These are phyloP conservation scores for Fusarium sp. DNA, from an alignment of 2,329 filamentous ascomycete genomes.

Conservation along the genomic window DNA sequence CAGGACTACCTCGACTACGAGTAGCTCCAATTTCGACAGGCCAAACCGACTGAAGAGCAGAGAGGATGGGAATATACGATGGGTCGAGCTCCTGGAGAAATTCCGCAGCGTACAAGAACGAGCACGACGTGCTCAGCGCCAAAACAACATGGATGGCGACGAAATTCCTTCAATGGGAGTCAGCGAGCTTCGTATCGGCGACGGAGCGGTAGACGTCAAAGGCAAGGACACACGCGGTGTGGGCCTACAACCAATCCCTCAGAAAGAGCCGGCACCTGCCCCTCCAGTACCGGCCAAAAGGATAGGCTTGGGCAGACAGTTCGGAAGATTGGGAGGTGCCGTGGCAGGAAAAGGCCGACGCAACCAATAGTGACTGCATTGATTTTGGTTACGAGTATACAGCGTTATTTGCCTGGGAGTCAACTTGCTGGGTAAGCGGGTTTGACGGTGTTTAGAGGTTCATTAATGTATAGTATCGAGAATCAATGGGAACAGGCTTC, in stretches of 20 bases:
- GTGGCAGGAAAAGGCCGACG: conserved; percentile 75
- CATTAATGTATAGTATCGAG: conserved; percentile 42
- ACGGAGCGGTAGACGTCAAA: conserved; percentile 58
- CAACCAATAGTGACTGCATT: conserved; percentile 48
- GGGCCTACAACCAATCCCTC: conserved; percentile 59
- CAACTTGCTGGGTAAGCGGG: conserved; percentile 12
- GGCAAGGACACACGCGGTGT: conserved; percentile 58
- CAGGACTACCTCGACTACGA: conserved; percentile 64
- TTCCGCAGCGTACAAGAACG: conserved; percentile 93
- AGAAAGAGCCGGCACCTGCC: conserved; percentile 63
- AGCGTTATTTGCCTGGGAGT: conserved; percentile 21
- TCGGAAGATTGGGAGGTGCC: conserved; percentile 80
- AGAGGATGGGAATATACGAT: conserved; percentile 88
- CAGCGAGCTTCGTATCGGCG: conserved; percentile 59
- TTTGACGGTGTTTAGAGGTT: conserved; percentile 12
- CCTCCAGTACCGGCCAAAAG: conserved; percentile 68
- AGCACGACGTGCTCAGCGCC: conserved; percentile 78
- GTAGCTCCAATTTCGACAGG: conserved; percentile 75
- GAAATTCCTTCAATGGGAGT: conserved; percentile 64
- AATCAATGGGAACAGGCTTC: conserved; percentile 33
- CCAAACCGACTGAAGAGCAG: conserved; percentile 84
- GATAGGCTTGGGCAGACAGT: conserved; percentile 75
- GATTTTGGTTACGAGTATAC: conserved; percentile 22
- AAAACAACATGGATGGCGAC: conserved; percentile 64
- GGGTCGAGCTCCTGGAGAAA: conserved; percentile 94